phyloP scores from a whole-genome alignment of 2,329 filamentous ascomycete species.

The Trichoderma koningii region DNA sequence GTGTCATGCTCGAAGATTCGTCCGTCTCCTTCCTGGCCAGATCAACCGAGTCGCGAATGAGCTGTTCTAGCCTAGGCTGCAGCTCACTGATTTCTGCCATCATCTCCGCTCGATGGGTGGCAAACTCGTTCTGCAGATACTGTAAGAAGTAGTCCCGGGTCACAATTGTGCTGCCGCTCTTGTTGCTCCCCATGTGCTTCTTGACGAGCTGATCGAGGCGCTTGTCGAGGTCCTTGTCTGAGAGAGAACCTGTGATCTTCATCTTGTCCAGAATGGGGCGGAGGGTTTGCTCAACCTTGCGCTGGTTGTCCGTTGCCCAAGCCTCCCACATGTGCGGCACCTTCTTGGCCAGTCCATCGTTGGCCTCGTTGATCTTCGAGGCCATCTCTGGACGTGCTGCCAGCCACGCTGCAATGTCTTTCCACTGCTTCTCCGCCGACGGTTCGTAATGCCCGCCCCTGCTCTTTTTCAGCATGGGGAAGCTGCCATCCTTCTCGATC shows the following conservation, averaged over 20 bases:
- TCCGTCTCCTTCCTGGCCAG: constrained; percentile 34
- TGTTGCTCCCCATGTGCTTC: constrained; percentile 40
- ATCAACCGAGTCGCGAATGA: constrained; percentile 39
- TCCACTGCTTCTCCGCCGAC: constrained; percentile 52
- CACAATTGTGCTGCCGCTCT: constrained; percentile 45
- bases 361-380: constrained; percentile 36
- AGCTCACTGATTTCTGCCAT: constrained; percentile 45
- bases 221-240: constrained; percentile 38
- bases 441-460: constrained; percentile 41
- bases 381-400: constrained; percentile 39
- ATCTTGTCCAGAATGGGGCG: constrained; percentile 41
- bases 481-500: constrained; percentile 51
- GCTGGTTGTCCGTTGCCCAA: constrained; percentile 56
- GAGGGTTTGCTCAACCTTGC: constrained; percentile 40
- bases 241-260: constrained; percentile 38
- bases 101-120: constrained; percentile 44
- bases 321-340: constrained; percentile 50
- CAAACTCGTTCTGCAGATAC: constrained; percentile 46
- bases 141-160: constrained; percentile 53
- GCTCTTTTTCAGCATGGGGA: constrained; percentile 50
- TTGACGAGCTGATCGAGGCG: constrained; percentile 43
- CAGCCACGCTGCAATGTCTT: constrained; percentile 48
- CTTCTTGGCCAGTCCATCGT: constrained; percentile 36
- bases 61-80: constrained; percentile 39
- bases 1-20: constrained; percentile 40